These are phyloP conservation scores for Ustilago curta DNA, from an alignment of 1,284 basidiomycete species.

Conservation along the genomic window DNA sequence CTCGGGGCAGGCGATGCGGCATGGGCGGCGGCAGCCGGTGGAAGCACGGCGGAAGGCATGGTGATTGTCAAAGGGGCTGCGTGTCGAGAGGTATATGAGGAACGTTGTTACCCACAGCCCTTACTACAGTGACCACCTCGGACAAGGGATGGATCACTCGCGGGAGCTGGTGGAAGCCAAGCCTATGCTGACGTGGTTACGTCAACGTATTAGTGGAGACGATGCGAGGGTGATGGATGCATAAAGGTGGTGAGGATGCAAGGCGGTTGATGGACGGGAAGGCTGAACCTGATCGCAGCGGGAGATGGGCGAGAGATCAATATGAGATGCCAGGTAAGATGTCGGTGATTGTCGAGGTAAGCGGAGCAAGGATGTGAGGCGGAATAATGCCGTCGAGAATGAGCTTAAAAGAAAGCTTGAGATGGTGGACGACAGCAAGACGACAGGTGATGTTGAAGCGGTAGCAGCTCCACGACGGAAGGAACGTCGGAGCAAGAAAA, in stretches of 20 bases:
- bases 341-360: not conserved
- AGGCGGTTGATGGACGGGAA: not conserved
- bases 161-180: constrained; percentile 10
- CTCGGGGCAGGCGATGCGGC: constrained; percentile 15
- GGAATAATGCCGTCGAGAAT: not conserved
- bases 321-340: not conserved
- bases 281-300: not conserved
- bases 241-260: constrained; percentile 7
- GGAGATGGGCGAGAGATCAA: not conserved
- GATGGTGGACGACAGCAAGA: not conserved
- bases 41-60: constrained; percentile 33
- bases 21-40: constrained; percentile 8
- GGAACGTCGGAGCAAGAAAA: not conserved
- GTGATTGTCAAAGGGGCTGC: not conserved
- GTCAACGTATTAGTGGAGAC: constrained; percentile 14
- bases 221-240: constrained; percentile 7
- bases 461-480: not conserved
- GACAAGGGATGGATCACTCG: constrained; percentile 7
- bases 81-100: too few species aligned
- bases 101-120: too few species aligned
- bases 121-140: not conserved
- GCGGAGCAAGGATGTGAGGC: not conserved
- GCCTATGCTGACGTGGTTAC: constrained; percentile 11
- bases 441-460: not conserved
- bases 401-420: not conserved